These are phyloP conservation scores for Ogataea dorogensis DNA, from an alignment of 805 yeast genomes.

Conservation along the genomic window DNA sequence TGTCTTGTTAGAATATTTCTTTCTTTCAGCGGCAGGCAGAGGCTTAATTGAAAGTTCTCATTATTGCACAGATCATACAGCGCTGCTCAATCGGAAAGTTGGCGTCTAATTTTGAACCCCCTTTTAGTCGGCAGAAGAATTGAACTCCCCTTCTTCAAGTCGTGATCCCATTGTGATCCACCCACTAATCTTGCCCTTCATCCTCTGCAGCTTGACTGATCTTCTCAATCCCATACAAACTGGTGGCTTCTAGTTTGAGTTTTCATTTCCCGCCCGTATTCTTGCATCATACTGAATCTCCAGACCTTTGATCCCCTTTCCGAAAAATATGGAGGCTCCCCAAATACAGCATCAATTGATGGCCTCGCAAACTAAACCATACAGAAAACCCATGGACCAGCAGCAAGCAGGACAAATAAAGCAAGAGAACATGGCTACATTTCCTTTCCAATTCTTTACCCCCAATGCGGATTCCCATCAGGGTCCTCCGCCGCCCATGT, in stretches of 20 bases:
- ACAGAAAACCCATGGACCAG: slow-evolving; percentile 1
- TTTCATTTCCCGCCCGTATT: slow-evolving; percentile 2
- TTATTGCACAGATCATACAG: background rate
- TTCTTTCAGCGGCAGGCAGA: slow-evolving; percentile 6
- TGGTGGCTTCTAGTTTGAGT: slow-evolving; percentile 1
- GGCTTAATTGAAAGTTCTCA: slow-evolving; percentile 2
- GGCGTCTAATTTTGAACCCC: background rate
- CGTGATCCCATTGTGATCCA: too few species aligned
- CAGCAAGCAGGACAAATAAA: slow-evolving; percentile 12
- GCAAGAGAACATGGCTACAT: slow-evolving; percentile 12
- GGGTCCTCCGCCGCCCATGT: slow-evolving; percentile 11
- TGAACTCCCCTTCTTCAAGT: slow-evolving; percentile 1
- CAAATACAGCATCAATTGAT: slow-evolving; percentile 14
- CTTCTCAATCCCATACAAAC: background rate
- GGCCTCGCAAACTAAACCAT: slow-evolving; percentile 1
- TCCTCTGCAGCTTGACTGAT: background rate
- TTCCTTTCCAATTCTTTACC: slow-evolving; percentile 7
- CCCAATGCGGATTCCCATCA: slow-evolving; percentile 7
- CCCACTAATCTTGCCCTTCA: too few species aligned
- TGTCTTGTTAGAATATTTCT: slow-evolving; percentile 6
- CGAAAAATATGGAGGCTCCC: slow-evolving; percentile 13
- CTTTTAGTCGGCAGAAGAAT: background rate
- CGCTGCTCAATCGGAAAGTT: background rate
- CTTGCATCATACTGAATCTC: slow-evolving; percentile 2
- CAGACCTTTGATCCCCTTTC: slow-evolving; percentile 1